Evolutionary conservation across 2,329 filamentous ascomycete species (phyloP).

Genomic region (Chalaropsis thielavioides): DNA sequence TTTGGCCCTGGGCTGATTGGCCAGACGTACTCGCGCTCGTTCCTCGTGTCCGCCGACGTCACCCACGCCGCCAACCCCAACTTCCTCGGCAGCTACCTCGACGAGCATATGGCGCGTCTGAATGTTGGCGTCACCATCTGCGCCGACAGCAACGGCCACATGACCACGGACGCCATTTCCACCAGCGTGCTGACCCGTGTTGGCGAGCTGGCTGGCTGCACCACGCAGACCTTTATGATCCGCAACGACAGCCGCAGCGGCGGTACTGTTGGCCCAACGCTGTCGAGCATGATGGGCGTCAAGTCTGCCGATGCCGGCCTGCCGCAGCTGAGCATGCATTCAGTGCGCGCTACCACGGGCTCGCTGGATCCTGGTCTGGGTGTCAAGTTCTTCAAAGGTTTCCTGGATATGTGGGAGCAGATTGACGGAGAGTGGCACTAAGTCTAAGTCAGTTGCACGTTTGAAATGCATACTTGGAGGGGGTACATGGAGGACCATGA

Average conservation of each 20-base stretch:
- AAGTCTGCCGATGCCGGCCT: constrained; percentile 77
- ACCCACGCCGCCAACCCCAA: constrained; percentile 92
- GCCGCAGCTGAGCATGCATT: constrained; percentile 88
- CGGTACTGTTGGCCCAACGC: constrained; percentile 88
- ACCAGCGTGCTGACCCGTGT: constrained; percentile 66
- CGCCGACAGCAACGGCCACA: constrained; percentile 80
- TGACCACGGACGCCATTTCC: constrained; percentile 85
- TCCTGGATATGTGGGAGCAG: constrained; percentile 71
- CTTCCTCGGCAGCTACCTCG: constrained; percentile 70
- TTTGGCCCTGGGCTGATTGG: constrained; percentile 51
- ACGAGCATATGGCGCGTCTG: constrained; percentile 71
- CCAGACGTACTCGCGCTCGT: constrained; percentile 79
- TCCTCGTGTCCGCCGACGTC: constrained; percentile 85
- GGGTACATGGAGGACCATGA: no score
- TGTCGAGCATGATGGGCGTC: constrained; percentile 67
- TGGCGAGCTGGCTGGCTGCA: constrained; percentile 56
- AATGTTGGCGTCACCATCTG: constrained; percentile 76
- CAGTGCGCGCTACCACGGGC: constrained; percentile 76
- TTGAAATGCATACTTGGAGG: no score
- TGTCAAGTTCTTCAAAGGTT: constrained; percentile 76
- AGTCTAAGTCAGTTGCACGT: neutral
- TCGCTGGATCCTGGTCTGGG: constrained; percentile 74
- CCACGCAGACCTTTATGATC: constrained; percentile 84
- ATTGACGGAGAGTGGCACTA: constrained; percentile 66
- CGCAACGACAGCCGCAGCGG: constrained; percentile 80